These are phyloP conservation scores for Stachybotrys chartarum DNA, from an alignment of 2,329 filamentous ascomycete species.

Conservation along the genomic window DNA sequence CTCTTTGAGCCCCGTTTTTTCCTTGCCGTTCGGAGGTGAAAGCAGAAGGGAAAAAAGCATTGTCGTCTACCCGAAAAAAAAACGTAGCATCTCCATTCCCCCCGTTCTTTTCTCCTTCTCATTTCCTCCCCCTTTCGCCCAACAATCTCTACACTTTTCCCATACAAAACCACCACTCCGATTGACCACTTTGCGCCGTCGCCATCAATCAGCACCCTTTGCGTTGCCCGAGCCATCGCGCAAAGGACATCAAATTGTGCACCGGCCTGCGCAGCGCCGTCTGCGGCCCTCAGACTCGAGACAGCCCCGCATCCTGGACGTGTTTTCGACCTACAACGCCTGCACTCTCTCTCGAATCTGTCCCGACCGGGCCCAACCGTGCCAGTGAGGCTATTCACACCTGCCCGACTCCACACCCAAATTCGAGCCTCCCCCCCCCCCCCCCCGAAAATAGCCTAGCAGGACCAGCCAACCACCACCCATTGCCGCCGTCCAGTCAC, in stretches of 20 bases:
- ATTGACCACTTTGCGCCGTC: conserved; percentile 17
- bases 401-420: conserved; percentile 8
- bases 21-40: conserved; percentile 19
- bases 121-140: conserved; percentile 12
- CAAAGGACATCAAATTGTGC: conserved; percentile 28
- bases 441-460: conserved; percentile 9
- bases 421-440: conserved; percentile 2
- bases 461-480: neutral
- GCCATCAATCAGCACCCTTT: conserved; percentile 35
- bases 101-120: conserved; percentile 16
- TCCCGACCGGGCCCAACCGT: conserved; percentile 12
- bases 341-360: conserved; percentile 3
- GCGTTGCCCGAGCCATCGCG: conserved; percentile 23
- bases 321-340: conserved; percentile 11
- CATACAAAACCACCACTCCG: conserved; percentile 27
- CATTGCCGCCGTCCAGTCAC: neutral
- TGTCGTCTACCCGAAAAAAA: conserved; percentile 33
- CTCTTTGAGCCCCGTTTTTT: conserved; percentile 39
- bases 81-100: conserved; percentile 43
- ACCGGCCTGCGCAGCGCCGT: conserved; percentile 18
- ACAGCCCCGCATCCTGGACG: conserved; percentile 11
- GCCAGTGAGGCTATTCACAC: conserved; percentile 35
- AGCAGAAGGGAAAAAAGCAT: conserved; percentile 37
- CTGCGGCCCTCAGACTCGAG: conserved; percentile 13
- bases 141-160: conserved; percentile 19